Conservation (phyloP, 1,139 yeast genomes). For the Casaregolazyma lundiana region DNA sequence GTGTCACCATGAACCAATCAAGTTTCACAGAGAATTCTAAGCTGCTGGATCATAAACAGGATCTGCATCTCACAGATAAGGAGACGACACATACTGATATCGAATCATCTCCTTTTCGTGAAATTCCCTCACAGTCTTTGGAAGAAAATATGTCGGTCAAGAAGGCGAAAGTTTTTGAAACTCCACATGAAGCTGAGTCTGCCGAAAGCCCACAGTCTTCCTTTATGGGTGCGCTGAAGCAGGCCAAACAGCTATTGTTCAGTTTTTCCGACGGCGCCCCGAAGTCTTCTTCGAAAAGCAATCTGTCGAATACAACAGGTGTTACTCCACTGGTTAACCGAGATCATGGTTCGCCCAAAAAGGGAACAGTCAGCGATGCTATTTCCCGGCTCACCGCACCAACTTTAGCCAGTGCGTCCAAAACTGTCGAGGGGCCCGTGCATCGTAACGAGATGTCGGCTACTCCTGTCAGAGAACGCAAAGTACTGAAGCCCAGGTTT, state of each 20-base stretch:
- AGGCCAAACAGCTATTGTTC: constrained; percentile 25
- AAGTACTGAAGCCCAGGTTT: background rate
- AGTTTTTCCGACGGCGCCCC: constrained; percentile 14
- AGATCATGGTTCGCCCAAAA: background rate
- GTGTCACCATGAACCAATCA: background rate
- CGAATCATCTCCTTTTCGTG: background rate
- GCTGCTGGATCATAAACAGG: background rate
- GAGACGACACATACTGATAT: background rate
- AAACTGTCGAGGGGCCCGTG: constrained; percentile 8
- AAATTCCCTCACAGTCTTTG: background rate
- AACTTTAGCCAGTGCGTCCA: constrained; percentile 33
- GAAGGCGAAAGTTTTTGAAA: background rate
- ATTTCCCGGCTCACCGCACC: constrained; percentile 35
- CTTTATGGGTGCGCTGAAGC: constrained; percentile 20
- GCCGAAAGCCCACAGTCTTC: constrained; percentile 2
- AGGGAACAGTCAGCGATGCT: constrained; percentile 8
- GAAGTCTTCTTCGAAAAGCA: background rate
- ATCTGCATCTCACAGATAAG: background rate
- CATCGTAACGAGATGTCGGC: constrained; percentile 5
- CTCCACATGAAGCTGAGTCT: background rate
- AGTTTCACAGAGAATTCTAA: background rate
- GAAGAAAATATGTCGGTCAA: background rate
- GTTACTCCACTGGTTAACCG: constrained; percentile 5
- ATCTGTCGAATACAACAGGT: background rate
- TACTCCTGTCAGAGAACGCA: background rate